Conservation (phyloP, 495 filamentous ascomycete genomes). For the Aspergillus leporis region DNA sequence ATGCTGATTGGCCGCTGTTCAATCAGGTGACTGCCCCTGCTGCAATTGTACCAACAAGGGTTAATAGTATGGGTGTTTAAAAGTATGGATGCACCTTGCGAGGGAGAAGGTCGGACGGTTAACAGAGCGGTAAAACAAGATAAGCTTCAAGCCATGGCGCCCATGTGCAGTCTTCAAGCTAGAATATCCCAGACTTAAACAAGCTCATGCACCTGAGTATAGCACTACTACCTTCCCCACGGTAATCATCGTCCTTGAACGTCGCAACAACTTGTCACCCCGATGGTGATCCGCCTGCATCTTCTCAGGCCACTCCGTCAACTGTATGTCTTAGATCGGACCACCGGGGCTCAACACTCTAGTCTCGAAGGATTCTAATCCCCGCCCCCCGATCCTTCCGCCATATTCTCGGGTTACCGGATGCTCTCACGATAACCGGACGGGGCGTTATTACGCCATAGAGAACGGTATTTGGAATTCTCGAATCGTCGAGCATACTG, state of each 20-base stretch:
- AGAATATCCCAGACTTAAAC: too few relatives aligned
- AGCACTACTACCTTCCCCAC: too few relatives aligned
- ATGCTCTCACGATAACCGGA: background rate
- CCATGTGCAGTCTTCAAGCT: background rate
- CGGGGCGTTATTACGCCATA: background rate
- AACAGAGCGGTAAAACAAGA: background rate
- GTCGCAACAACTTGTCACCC: too few relatives aligned
- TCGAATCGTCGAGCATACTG: background rate
- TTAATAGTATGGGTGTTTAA: too few relatives aligned
- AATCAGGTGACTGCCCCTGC: too few relatives aligned
- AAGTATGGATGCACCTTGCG: too few relatives aligned
- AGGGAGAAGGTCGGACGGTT: background rate
- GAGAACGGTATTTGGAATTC: background rate
- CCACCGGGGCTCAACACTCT: background rate
- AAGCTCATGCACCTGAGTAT: too few relatives aligned
- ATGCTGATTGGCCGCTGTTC: too few relatives aligned
- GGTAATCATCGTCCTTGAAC: too few relatives aligned
- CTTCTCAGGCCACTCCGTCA: background rate
- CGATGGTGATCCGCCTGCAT: background rate
- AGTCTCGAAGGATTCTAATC: background rate
- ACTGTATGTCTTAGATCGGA: background rate
- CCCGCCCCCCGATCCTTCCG: background rate
- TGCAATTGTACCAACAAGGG: too few relatives aligned
- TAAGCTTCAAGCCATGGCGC: background rate
- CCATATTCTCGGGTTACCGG: background rate